A percentile compares a stretch with the other conserved stretches of the same genome.
These are phyloP conservation scores for Citeromyces matritensis DNA, from an alignment of 805 yeast species.

Conservation along the genomic window DNA sequence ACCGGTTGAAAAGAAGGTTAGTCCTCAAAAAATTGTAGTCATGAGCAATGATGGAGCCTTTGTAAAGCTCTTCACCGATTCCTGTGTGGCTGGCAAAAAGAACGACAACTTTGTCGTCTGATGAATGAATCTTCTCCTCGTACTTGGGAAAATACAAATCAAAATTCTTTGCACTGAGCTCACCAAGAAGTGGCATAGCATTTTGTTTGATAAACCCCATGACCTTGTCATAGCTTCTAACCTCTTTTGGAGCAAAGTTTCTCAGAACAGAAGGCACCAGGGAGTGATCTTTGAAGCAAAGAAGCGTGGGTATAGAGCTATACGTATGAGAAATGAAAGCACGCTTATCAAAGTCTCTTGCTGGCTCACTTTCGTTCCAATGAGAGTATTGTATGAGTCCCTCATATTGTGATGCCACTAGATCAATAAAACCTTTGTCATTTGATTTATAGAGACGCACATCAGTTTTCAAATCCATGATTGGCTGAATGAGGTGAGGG, in stretches of 20 bases:
- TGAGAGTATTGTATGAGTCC: conserved; percentile 26
- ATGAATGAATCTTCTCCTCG: conserved; percentile 9
- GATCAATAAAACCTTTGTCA: conserved; percentile 22
- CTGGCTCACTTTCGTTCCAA: conserved; percentile 18
- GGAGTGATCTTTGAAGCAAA: conserved; percentile 43
- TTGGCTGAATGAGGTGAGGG: conserved; percentile 43
- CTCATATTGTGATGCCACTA: conserved; percentile 19
- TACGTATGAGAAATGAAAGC: conserved; percentile 33
- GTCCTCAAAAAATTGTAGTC: conserved; percentile 30
- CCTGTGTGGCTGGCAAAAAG: conserved; percentile 21
- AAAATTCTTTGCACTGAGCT: conserved; percentile 25
- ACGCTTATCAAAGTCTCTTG: conserved; percentile 23
- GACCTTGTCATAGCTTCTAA: conserved; percentile 32
- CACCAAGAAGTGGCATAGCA: conserved; percentile 35
- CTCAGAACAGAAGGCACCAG: conserved; percentile 36
- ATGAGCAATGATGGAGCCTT: conserved; percentile 16
- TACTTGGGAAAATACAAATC: conserved; percentile 19
- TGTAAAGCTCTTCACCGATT: conserved; percentile 8
- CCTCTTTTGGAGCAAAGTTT: conserved; percentile 49
- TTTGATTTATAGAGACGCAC: conserved; percentile 35
- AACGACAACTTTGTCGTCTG: conserved; percentile 29
- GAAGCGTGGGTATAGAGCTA: conserved; percentile 46
- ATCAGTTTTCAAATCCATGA: conserved; percentile 41
- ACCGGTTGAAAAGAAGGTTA: conserved; percentile 19
- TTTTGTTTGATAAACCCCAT: conserved; percentile 32